Evolutionary conservation across 2,329 filamentous ascomycete genomes (phyloP), one percentile per base, ranked within the genome.

Genomic region (Fusarium robinianum): DNA sequence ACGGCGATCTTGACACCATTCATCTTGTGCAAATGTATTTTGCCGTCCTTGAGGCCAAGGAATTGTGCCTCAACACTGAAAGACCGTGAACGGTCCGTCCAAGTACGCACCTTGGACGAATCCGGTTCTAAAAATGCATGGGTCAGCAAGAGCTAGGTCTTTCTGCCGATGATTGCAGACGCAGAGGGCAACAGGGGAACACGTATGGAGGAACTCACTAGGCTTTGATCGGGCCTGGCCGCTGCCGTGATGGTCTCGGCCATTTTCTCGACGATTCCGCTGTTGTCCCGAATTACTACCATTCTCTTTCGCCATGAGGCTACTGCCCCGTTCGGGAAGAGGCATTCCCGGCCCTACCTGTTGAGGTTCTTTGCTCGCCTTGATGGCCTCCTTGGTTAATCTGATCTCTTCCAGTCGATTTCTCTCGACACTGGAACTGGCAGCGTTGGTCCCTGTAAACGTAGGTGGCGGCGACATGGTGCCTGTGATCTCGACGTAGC

Each of bases 1-100:
- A 99, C 94, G 7, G 94, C 94, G 68, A 99, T 99, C 70, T 97
- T 97, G 61, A 99, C 90, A 24, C 94, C 94, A 65, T 99, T 99
- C 71, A 90, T 80, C 73, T 99, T 99, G 75, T 99, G 94, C 15
- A 99, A 76, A 69, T 99, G 95, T 55, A 99, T 95, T 70, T 97
- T 97, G 53, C 91, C 90, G 65, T 97, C 94, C 66, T 90, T 90
- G 38, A 97, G 79, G 18, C 90, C 92, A 37, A 99, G 82, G 63
- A 97, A 99, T 66, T 99, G 90, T 11, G 94, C 94, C 57, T 97
- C 94, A 41, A 99, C 94, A 59, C 90, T 97, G 72, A 99, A 99
- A 1, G 91, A 92, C 61, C 92, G 94, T 23, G 90, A 90, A 57
- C 94, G 83, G 69, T 99, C 94, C 21, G 90, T 96, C 94, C 94